Percentiles rank a stretch among this genome's conserved stretches.
Conservation (phyloP, 2,329 filamentous ascomycete species). For the Ophiosphaerella narmari region DNA sequence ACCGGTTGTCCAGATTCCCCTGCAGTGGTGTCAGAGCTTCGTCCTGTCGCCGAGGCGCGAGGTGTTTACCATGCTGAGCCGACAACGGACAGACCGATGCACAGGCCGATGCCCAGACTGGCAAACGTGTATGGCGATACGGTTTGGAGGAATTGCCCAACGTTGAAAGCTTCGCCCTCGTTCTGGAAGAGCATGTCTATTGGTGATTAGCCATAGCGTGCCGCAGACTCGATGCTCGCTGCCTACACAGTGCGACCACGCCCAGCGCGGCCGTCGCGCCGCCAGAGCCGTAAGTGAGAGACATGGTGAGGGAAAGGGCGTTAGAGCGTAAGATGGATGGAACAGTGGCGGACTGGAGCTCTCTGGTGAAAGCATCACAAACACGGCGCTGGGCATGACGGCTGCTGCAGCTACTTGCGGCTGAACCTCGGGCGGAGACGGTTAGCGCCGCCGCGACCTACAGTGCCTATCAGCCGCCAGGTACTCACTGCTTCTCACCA, state of each 20-base stretch:
- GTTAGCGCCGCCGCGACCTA: conserved; percentile 14
- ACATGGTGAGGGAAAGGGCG: conserved; percentile 59
- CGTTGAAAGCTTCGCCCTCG: conserved; percentile 94
- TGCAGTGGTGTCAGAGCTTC: conserved; percentile 48
- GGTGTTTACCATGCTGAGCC: conserved; percentile 87
- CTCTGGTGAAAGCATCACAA: conserved; percentile 28
- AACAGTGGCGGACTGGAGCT: conserved; percentile 33
- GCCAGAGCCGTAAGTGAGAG: conserved; percentile 72
- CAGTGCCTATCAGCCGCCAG: conserved; percentile 10
- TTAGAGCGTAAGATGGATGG: conserved; percentile 28
- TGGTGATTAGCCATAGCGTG: conserved; percentile 37
- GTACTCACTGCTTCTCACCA: conserved; percentile 6
- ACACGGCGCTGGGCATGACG: conserved; percentile 32
- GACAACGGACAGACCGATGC: conserved; percentile 94
- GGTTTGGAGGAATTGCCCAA: conserved; percentile 91
- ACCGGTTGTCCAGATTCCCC: conserved; percentile 99
- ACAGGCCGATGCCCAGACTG: conserved; percentile 84
- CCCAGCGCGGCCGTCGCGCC: conserved; percentile 69
- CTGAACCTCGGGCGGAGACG: conserved; percentile 4
- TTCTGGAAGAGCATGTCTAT: conserved; percentile 98
- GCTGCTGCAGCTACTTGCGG: conserved; percentile 9
- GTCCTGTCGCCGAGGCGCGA: background rate
- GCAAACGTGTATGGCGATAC: conserved; percentile 96
- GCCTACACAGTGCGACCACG: conserved; percentile 80
- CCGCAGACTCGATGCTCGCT: conserved; percentile 5